A percentile compares a stretch with the other conserved stretches of the same genome.
These are phyloP conservation scores for Annulohypoxylon bovei DNA, from an alignment of 495 filamentous ascomycete species.

Conservation along the genomic window DNA sequence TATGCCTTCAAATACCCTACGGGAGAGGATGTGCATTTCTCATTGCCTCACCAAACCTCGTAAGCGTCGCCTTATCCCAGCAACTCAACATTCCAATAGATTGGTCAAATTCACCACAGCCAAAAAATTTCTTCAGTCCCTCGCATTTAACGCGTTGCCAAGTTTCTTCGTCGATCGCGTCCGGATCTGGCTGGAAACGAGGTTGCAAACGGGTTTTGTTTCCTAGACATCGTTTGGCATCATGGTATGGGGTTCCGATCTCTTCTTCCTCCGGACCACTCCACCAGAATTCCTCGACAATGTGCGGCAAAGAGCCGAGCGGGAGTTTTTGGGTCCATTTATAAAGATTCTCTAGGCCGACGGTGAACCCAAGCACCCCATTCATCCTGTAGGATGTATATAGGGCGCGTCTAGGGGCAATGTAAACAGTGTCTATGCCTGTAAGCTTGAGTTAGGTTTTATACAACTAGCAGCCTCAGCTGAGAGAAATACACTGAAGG, in stretches of 20 bases:
- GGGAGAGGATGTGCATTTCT: not conserved
- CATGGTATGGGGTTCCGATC: not conserved
- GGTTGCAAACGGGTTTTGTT: not conserved
- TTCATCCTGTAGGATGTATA: too few species aligned
- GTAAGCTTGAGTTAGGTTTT: too few species aligned
- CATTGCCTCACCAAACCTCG: not conserved
- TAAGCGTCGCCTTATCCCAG: not conserved
- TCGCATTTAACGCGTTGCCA: not conserved
- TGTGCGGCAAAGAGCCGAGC: not conserved
- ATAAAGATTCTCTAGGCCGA: not conserved
- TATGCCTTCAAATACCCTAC: too few species aligned
- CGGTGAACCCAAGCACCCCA: not conserved
- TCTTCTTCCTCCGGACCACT: not conserved
- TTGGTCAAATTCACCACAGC: not conserved
- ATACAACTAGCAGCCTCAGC: too few species aligned
- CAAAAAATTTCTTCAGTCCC: not conserved
- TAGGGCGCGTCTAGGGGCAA: too few species aligned
- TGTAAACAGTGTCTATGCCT: too few species aligned
- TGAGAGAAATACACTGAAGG: too few species aligned
- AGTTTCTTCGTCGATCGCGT: not conserved
- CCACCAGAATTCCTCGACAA: not conserved
- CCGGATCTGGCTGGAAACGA: constrained; percentile 5
- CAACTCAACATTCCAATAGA: not conserved
- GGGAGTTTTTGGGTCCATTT: not conserved
- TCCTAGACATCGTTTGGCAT: not conserved